phyloP scores from a whole-genome alignment of 2,329 filamentous ascomycete species.

The Cephalotrichum gorgonifer region DNA sequence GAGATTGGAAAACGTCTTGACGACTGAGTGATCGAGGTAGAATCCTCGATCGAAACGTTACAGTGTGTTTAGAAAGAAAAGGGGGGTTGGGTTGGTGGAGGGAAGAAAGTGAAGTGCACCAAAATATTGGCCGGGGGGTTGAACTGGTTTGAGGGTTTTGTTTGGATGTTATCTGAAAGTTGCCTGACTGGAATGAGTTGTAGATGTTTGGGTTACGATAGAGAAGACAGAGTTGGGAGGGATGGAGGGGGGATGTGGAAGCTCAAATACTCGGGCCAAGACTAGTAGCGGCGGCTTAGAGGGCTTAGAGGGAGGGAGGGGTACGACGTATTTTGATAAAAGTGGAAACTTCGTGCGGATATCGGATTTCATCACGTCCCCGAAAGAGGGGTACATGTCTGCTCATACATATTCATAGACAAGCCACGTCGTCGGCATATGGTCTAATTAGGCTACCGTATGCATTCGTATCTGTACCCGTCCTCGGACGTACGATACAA shows the following conservation, averaged over 20 bases:
- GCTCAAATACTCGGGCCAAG: background rate
- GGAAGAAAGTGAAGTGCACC: background rate
- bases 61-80: background rate
- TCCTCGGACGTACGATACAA: too few species aligned
- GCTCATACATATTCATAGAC: too few species aligned
- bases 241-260: background rate
- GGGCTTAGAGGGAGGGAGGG: background rate
- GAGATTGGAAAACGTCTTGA: conserved; percentile 98
- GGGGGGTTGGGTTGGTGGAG: background rate
- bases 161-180: background rate
- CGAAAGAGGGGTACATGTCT: background rate
- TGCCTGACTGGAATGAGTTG: background rate
- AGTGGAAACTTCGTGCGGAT: background rate
- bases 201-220: background rate
- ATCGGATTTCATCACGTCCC: background rate
- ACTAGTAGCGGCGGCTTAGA: too few species aligned
- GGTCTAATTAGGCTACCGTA: background rate
- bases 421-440: background rate
- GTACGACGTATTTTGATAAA: too few species aligned
- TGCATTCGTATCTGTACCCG: too few species aligned
- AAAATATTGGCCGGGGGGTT: background rate
- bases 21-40: conserved; percentile 50
- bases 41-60: conserved; percentile 36
- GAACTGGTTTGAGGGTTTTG: background rate
- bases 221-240: background rate